A percentile compares a stretch with the other conserved stretches of the same genome.
Conservation (phyloP, 2,329 filamentous ascomycete genomes). For the Sporothrix curviconia region DNA sequence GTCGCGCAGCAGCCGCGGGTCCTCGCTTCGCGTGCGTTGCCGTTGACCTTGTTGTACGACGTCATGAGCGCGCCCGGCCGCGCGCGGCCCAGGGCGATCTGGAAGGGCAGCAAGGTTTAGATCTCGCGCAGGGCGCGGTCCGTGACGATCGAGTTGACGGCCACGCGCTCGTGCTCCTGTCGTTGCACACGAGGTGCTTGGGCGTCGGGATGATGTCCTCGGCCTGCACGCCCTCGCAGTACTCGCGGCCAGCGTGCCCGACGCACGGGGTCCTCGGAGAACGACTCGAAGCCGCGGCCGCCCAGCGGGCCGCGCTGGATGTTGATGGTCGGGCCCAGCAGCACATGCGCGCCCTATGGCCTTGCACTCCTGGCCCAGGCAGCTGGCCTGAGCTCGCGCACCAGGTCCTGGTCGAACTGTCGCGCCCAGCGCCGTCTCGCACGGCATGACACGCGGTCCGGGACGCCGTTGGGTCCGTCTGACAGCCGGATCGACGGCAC, state of each 20-base stretch:
- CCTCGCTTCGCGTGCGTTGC: constrained; percentile 32
- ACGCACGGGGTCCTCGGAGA: constrained; percentile 34
- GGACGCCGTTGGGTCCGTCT: constrained; percentile 33
- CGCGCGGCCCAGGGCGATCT: constrained; percentile 31
- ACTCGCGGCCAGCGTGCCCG: constrained; percentile 30
- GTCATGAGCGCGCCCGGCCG: constrained; percentile 33
- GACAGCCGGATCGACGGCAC: constrained; percentile 29
- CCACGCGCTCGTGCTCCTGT: constrained; percentile 33
- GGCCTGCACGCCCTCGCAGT: constrained; percentile 30
- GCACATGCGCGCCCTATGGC: constrained; percentile 63
- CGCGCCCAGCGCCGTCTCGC: constrained; percentile 45
- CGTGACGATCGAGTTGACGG: constrained; percentile 30
- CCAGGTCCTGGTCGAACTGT: constrained; percentile 60
- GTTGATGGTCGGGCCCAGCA: constrained; percentile 54
- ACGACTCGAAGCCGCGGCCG: constrained; percentile 35
- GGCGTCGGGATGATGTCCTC: constrained; percentile 31
- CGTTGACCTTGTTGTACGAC: constrained; percentile 36
- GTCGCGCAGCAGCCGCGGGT: constrained; percentile 28
- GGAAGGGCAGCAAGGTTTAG: constrained; percentile 34
- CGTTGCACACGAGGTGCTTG: constrained; percentile 37
- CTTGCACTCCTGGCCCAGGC: constrained; percentile 60
- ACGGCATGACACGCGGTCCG: constrained; percentile 41
- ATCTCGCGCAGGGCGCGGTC: constrained; percentile 35
- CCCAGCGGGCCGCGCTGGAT: constrained; percentile 35
- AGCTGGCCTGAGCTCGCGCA: constrained; percentile 56